phyloP scores from a whole-genome alignment of 2,329 filamentous ascomycete genomes.

The Colletotrichum siamense region DNA sequence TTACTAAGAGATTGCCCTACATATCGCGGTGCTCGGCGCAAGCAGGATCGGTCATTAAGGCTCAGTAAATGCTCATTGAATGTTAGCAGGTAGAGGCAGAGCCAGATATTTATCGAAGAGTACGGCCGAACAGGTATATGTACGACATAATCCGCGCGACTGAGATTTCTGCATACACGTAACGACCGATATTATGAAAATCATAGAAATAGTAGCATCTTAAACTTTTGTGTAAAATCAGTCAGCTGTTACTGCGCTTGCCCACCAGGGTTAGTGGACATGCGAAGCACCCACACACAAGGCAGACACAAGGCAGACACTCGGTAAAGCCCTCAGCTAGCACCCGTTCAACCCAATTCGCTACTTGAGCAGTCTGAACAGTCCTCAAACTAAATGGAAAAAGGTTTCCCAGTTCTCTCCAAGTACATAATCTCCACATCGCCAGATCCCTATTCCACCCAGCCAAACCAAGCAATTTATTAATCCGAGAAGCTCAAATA shows the following conservation, averaged over 20 bases:
- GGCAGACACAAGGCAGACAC: neutral
- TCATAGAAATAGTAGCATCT: neutral
- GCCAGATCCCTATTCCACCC: neutral
- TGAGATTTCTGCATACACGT: neutral
- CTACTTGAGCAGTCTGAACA: neutral
- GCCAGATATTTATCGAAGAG: neutral
- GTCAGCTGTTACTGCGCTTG: neutral
- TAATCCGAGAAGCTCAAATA: no score
- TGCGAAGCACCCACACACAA: neutral
- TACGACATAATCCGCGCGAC: neutral
- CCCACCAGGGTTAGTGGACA: neutral
- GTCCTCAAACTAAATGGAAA: neutral
- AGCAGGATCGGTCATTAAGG: fast-evolving
- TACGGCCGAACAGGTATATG: neutral
- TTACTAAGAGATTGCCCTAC: neutral
- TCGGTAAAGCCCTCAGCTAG: neutral
- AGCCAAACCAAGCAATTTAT: neutral
- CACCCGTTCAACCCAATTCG: neutral
- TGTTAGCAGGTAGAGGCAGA: neutral
- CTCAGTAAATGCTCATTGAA: neutral
- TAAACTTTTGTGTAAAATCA: neutral
- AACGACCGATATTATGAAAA: neutral
- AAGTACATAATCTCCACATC: neutral
- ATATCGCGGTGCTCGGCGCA: neutral
- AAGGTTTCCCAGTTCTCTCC: neutral